A percentile compares a stretch with the other conserved stretches of the same genome.
Evolutionary conservation across 352 stramenopile species (phyloP).

Genomic region (Pythium guiyangense): DNA sequence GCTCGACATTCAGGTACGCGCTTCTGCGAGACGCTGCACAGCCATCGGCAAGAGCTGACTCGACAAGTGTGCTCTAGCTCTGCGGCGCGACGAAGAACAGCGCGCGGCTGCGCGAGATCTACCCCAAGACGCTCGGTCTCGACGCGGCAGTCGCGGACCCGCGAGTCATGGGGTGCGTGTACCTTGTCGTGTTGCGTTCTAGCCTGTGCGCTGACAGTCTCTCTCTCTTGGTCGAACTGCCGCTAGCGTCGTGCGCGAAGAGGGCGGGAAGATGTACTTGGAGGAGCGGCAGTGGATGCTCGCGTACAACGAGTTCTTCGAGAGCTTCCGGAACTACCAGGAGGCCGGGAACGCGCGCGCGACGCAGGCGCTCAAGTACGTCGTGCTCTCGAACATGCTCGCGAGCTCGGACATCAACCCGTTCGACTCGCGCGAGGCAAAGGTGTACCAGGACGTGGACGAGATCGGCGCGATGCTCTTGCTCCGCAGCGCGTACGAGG

Average conservation of each 20-base stretch:
- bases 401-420: slow-evolving; percentile 91
- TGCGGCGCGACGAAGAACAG: slow-evolving; percentile 86
- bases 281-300: slow-evolving; percentile 84
- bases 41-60: neutral
- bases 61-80: slow-evolving; percentile 31
- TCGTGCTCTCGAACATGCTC: slow-evolving; percentile 92
- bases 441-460: slow-evolving; percentile 84
- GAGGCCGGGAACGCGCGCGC: slow-evolving; percentile 86
- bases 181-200: no score
- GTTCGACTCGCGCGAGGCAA: slow-evolving; percentile 91
- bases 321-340: slow-evolving; percentile 92
- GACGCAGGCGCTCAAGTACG: slow-evolving; percentile 91
- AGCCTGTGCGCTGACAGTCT: neutral
- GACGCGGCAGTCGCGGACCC: slow-evolving; percentile 87
- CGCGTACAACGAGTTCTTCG: slow-evolving; percentile 93
- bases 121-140: slow-evolving; percentile 88
- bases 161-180: slow-evolving; percentile 85
- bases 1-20: slow-evolving; percentile 82
- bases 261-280: slow-evolving; percentile 93
- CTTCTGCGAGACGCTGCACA: no score
- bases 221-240: neutral
- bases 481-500: slow-evolving; percentile 62
- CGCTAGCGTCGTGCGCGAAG: slow-evolving; percentile 80
- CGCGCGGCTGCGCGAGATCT: slow-evolving; percentile 85
- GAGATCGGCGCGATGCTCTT: slow-evolving; percentile 78